Conservation (phyloP, 768 basidiomycete species). For the Podaxis sp. region DNA sequence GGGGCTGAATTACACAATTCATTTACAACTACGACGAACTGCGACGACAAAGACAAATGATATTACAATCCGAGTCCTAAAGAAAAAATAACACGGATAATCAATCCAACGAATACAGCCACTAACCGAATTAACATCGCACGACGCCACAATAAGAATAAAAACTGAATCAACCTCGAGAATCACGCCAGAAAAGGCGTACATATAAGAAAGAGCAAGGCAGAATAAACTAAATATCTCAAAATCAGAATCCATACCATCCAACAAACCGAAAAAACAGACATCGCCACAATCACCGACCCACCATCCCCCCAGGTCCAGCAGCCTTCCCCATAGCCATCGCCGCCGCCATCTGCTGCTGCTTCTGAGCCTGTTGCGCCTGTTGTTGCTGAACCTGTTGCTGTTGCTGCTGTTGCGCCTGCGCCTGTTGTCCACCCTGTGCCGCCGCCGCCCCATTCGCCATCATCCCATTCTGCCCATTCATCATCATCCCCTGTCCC, state of each 20-base stretch:
- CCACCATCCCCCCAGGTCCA: not conserved
- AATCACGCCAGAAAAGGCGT: too few relatives aligned
- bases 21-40: too few relatives aligned
- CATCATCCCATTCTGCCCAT: not conserved
- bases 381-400: not conserved
- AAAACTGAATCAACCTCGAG: too few relatives aligned
- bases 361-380: not conserved
- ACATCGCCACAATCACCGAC: not conserved
- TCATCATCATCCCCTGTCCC: conserved; percentile 3
- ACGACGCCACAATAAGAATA: too few relatives aligned
- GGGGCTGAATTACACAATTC: too few relatives aligned
- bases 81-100: too few relatives aligned
- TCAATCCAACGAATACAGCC: too few relatives aligned
- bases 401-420: not conserved
- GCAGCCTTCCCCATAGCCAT: not conserved
- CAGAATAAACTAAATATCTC: not conserved
- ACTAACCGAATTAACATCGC: too few relatives aligned
- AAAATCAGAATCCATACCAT: not conserved
- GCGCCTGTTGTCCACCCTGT: not conserved
- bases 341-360: conserved; percentile 5
- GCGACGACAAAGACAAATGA: too few relatives aligned
- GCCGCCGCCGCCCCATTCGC: conserved; percentile 10
- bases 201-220: too few relatives aligned
- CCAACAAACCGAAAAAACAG: not conserved
- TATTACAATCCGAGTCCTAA: too few relatives aligned